phyloP scores from a whole-genome alignment of 305 asterid species.

The Plantago coronopus region DNA sequence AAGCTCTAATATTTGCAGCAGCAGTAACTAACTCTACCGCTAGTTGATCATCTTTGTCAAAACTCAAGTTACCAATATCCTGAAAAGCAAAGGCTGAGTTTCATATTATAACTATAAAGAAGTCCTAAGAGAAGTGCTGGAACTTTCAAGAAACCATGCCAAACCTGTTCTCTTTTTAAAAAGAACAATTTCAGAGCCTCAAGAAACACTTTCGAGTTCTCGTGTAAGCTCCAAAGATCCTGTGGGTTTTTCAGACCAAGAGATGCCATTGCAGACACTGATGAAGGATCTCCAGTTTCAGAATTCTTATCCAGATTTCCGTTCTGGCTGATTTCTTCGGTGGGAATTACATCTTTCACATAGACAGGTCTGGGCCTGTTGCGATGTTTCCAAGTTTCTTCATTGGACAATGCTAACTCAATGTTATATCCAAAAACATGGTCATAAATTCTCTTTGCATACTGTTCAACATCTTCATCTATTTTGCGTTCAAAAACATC shows the following conservation, averaged over 20 bases:
- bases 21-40: conserved; percentile 98
- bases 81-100: conserved; percentile 27
- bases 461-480: conserved; percentile 66
- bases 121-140: conserved; percentile 22
- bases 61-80: conserved; percentile 91
- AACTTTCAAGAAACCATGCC: not conserved
- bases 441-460: conserved; percentile 86
- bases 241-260: conserved; percentile 87
- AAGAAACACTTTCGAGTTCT: conserved; percentile 76
- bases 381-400: conserved; percentile 88
- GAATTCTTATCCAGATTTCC: conserved; percentile 55
- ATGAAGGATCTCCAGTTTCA: conserved; percentile 38
- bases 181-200: conserved; percentile 77
- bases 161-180: conserved; percentile 65
- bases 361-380: conserved; percentile 82
- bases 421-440: conserved; percentile 96
- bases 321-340: conserved; percentile 47
- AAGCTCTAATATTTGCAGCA: conserved; percentile 95
- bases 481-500: conserved; percentile 71
- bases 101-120: conserved; percentile 17
- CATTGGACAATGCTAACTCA: conserved; percentile 83
- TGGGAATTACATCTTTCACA: conserved; percentile 55
- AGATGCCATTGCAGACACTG: conserved; percentile 77
- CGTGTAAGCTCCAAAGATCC: conserved; percentile 87
- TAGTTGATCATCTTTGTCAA: conserved; percentile 97